Evolutionary conservation across 148 eudicot genomes (phyloP), one percentile per base, ranked within the genome.

Genomic region (Mesembryanthemum crystallinum): DNA sequence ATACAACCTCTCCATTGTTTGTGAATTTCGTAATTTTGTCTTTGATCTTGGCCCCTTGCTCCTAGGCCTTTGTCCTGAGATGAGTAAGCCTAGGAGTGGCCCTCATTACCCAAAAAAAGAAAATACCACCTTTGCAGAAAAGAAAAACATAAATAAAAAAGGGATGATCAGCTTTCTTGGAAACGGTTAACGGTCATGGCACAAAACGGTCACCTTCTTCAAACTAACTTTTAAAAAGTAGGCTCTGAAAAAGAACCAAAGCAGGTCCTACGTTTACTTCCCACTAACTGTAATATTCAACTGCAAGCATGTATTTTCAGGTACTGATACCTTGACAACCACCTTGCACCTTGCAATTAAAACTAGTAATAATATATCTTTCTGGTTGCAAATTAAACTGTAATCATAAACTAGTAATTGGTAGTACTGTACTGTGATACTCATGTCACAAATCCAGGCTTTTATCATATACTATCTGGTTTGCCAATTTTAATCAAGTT

Each of bases 201-300:
- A 52, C 52, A 18, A 71, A 71, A 81, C 80, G 74, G 80, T 81
- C 72, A 72, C 49, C 37, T 45, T 45, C 33, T 77, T 71, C 67
- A 76, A 80, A 81, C 83, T 67, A 76, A 81, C 83, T 81, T 81
- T 81, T 81, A 68, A 81, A 81, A 72, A 81, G 80, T 72, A 10
- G 68, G 73, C 57, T 52, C 76, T 72, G 64, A 67, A 77, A 81
- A 58, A 66, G 78, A 52, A 15, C 68, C 8, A 65, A 60, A 57
- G 33, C 45, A 52, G 71, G 51, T 79, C 62, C 71, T 57, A 47
- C 18, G 24, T 71, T 70, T 62, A 62, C 35, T 47, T 80, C 75
- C 79, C 83, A 80, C 76, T 76, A 71, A 71, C 79, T 80, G 17
- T 58, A 70, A 58, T 76, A 76, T 60, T 59, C 67, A 27, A 13